A percentile compares a stretch with the other conserved stretches of the same genome.
phyloP scores from a whole-genome alignment of 164 flowering plant species.

The Houttuynia cordata region DNA sequence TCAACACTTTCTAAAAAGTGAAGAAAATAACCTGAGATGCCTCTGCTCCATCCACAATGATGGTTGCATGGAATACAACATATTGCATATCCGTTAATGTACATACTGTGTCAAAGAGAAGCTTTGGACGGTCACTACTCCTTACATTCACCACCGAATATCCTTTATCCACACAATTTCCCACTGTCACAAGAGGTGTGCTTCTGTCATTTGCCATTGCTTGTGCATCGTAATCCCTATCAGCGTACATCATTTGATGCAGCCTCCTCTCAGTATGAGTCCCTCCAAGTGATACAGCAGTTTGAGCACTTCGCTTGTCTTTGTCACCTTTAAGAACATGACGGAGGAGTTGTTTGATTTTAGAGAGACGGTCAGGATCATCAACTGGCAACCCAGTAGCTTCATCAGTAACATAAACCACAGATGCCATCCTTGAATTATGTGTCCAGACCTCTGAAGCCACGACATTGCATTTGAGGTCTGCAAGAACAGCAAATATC shows the following conservation, averaged over 20 bases:
- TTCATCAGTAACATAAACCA: slow-evolving; percentile 74
- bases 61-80: slow-evolving; percentile 78
- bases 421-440: slow-evolving; percentile 90
- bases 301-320: slow-evolving; percentile 58
- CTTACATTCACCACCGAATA: slow-evolving; percentile 74
- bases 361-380: slow-evolving; percentile 46
- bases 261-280: slow-evolving; percentile 78
- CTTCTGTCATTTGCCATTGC: slow-evolving; percentile 19
- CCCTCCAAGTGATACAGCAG: slow-evolving; percentile 54
- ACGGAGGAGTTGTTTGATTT: slow-evolving; percentile 56
- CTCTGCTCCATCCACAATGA: slow-evolving; percentile 70
- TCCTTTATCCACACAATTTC: slow-evolving; percentile 53
- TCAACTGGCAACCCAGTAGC: slow-evolving; percentile 43
- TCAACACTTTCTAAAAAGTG: not conserved
- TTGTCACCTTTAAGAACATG: slow-evolving; percentile 58
- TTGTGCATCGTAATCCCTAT: slow-evolving; percentile 61
- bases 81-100: slow-evolving; percentile 94
- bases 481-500: slow-evolving; percentile 76
- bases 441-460: slow-evolving; percentile 97
- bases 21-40: slow-evolving; percentile 60
- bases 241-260: slow-evolving; percentile 94
- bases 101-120: slow-evolving; percentile 84
- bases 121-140: slow-evolving; percentile 74
- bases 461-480: slow-evolving; percentile 83
- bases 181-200: slow-evolving; percentile 54